Conservation (phyloP, 371 early-diverging fungal species). For the Massospora cicadina region DNA sequence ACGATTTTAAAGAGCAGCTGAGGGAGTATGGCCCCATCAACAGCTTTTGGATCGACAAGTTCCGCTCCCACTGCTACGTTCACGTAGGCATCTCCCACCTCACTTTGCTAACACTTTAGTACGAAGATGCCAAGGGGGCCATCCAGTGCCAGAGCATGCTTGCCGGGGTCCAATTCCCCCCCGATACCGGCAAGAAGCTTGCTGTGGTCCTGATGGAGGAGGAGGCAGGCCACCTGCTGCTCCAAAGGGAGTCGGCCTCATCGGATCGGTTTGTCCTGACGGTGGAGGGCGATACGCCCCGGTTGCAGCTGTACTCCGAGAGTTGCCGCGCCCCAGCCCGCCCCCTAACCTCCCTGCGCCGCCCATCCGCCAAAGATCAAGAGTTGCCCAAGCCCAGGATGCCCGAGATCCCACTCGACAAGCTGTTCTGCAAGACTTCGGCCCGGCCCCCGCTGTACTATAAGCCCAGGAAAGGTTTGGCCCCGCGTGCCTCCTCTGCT, state of each 20-base stretch:
- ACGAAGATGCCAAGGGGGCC: neutral
- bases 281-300: neutral
- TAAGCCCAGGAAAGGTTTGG: neutral
- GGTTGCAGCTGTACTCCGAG: neutral
- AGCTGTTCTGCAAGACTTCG: neutral
- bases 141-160: neutral
- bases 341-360: neutral
- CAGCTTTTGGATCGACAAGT: neutral
- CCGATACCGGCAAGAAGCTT: neutral
- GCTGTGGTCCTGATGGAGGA: neutral
- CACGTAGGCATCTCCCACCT: neutral
- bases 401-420: neutral
- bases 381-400: neutral
- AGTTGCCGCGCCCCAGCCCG: neutral
- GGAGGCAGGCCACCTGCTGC: neutral
- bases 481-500: neutral
- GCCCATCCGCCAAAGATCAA: neutral
- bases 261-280: neutral
- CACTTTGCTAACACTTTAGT: neutral
- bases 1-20: neutral
- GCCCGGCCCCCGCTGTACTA: neutral
- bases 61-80: neutral
- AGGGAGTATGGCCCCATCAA: neutral
- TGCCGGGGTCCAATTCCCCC: neutral
- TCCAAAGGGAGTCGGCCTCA: neutral